These are phyloP conservation scores for Trichoderma sp. DNA, from an alignment of 2,329 filamentous ascomycete genomes.

Conservation along the genomic window DNA sequence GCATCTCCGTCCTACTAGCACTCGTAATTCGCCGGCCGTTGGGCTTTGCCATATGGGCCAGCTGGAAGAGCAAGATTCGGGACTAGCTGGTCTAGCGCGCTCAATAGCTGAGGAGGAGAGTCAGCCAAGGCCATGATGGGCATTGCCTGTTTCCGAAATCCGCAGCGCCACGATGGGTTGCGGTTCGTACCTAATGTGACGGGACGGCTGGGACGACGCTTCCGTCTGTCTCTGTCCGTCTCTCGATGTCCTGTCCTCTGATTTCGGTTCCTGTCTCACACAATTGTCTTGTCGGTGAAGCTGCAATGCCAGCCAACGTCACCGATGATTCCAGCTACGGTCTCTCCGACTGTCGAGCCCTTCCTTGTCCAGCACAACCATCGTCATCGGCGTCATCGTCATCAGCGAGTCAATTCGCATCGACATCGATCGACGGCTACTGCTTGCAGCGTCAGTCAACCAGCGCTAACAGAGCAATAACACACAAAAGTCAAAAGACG, in stretches of 20 bases:
- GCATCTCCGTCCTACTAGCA: not conserved
- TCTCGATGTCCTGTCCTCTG: no score
- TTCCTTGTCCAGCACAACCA: no score
- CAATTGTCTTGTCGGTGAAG: no score
- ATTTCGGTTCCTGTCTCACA: no score
- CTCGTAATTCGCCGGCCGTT: constrained; percentile 2
- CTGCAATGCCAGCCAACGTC: no score
- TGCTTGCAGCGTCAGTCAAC: not conserved
- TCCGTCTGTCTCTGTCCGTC: no score
- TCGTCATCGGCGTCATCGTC: no score
- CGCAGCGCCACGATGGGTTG: not conserved
- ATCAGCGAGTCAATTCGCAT: no score
- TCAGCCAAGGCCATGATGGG: constrained; percentile 4
- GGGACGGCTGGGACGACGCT: no score
- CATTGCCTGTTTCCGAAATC: not conserved
- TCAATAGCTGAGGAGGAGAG: constrained; percentile 19
- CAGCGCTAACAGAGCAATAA: not conserved
- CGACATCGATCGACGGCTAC: not conserved
- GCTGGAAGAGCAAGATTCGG: constrained; percentile 25
- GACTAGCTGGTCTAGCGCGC: constrained; percentile 17
- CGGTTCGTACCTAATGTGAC: no score
- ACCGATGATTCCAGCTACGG: no score
- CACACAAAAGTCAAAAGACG: not conserved
- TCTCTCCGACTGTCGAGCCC: no score
- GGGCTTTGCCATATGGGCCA: constrained; percentile 4